A percentile compares a stretch with the other conserved stretches of the same genome.
Evolutionary conservation across 345 rosid species (phyloP).

Genomic region (Eutrema japonicum): DNA sequence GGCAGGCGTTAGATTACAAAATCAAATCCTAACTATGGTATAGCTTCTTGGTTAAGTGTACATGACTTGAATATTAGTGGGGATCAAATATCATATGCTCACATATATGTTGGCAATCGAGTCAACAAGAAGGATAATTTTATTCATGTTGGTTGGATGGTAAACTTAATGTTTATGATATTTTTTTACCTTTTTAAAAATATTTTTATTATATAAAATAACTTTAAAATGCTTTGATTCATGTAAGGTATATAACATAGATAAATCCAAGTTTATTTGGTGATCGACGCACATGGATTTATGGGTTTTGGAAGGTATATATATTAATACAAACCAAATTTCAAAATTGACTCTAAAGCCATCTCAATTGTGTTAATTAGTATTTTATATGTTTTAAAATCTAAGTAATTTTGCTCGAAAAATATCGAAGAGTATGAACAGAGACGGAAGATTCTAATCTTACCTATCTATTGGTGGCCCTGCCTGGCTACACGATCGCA

Average conservation of each 20-base stretch:
- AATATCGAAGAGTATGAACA: too few relatives aligned
- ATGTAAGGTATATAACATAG: too few relatives aligned
- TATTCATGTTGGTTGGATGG: constrained; percentile 36
- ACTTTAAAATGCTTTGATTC: neutral
- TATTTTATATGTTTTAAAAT: too few relatives aligned
- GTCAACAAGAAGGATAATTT: constrained; percentile 3
- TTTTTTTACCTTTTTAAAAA: neutral
- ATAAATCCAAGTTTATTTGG: constrained; percentile 15
- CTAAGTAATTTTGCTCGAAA: too few relatives aligned
- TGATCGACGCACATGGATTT: constrained; percentile 30
- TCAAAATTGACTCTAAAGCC: too few relatives aligned
- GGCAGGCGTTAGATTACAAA: constrained; percentile 17
- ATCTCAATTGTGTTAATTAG: too few relatives aligned
- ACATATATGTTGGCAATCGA: neutral
- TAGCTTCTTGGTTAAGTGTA: constrained; percentile 6
- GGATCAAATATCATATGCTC: constrained; percentile 8
- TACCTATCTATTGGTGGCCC: too few relatives aligned
- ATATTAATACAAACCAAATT: neutral
- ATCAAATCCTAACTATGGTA: neutral
- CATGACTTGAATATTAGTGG: neutral
- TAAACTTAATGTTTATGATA: neutral
- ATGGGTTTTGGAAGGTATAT: constrained; percentile 25
- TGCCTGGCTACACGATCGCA: too few relatives aligned
- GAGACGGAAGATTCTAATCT: too few relatives aligned
- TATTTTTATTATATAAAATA: too few relatives aligned